phyloP scores from a whole-genome alignment of 257 asterid genomes.

The Echium plantagineum region DNA sequence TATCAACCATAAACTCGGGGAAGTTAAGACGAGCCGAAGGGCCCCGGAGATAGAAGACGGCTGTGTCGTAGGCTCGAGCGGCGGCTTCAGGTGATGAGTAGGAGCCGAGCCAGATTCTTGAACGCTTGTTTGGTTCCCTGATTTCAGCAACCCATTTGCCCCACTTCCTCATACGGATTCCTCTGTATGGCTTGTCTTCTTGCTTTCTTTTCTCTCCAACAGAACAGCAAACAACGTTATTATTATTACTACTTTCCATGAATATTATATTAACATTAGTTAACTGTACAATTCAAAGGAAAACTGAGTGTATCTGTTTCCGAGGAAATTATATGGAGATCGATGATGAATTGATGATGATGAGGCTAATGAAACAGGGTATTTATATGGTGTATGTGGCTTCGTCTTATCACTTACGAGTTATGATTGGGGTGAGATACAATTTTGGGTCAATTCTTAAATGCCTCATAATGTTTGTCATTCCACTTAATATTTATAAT shows the following conservation, averaged over 20 bases:
- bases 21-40: conserved; percentile 85
- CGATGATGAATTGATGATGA: no score
- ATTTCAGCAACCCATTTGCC: conserved; percentile 99
- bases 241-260: conserved; percentile 12
- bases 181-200: conserved; percentile 58
- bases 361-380: no score
- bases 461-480: no score
- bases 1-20: conserved; percentile 31
- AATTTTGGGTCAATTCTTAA: no score
- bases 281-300: no score
- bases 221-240: conserved; percentile 12
- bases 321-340: no score
- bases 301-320: no score
- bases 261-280: no score
- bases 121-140: conserved; percentile 83
- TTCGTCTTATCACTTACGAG: no score
- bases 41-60: conserved; percentile 74
- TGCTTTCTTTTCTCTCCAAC: conserved; percentile 25
- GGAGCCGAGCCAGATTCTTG: conserved; percentile 92
- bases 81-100: conserved; percentile 84
- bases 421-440: no score
- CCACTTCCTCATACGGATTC: conserved; percentile 98
- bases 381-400: no score
- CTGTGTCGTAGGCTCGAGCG: conserved; percentile 91
- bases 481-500: no score